Evolutionary conservation across 495 filamentous ascomycete genomes (phyloP).

Genomic region (Penicillium egyptiacum): DNA sequence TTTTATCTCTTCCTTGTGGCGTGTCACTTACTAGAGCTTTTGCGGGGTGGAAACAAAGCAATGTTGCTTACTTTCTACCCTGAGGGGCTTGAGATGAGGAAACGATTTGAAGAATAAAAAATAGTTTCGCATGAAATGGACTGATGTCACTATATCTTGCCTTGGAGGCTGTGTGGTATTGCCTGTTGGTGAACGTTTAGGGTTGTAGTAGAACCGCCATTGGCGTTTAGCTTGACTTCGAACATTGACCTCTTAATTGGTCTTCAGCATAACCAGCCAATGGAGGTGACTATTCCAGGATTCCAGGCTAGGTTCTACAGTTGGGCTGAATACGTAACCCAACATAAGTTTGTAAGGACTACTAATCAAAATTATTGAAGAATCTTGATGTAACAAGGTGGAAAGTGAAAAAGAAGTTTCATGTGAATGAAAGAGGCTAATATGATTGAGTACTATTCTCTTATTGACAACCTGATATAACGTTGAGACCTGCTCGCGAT

Average conservation of each 20-base stretch:
- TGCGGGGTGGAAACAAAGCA: constrained; percentile 15
- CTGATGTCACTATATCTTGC: constrained; percentile 15
- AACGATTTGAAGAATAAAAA: constrained; percentile 27
- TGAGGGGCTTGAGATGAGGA: constrained; percentile 20
- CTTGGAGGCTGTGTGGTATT: background rate
- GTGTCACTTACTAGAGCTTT: constrained; percentile 23
- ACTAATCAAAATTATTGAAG: no score
- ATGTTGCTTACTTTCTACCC: constrained; percentile 14
- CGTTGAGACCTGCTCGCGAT: background rate
- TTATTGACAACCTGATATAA: background rate
- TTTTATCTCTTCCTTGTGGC: constrained; percentile 28
- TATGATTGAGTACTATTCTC: no score
- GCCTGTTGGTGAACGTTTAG: background rate
- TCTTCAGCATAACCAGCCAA: no score
- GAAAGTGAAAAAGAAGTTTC: no score
- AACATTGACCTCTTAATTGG: no score
- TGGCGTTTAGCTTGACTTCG: no score
- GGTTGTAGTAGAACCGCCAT: background rate
- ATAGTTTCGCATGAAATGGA: constrained; percentile 29
- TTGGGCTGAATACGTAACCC: no score
- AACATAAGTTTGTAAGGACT: no score
- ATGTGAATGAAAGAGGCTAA: no score
- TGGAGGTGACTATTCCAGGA: no score
- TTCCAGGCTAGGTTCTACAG: no score
- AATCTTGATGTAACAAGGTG: no score